Evolutionary conservation across 1,284 basidiomycete species (phyloP), one percentile per base, ranked within the genome.

Genomic region (Moesziomyces parantarcticus): DNA sequence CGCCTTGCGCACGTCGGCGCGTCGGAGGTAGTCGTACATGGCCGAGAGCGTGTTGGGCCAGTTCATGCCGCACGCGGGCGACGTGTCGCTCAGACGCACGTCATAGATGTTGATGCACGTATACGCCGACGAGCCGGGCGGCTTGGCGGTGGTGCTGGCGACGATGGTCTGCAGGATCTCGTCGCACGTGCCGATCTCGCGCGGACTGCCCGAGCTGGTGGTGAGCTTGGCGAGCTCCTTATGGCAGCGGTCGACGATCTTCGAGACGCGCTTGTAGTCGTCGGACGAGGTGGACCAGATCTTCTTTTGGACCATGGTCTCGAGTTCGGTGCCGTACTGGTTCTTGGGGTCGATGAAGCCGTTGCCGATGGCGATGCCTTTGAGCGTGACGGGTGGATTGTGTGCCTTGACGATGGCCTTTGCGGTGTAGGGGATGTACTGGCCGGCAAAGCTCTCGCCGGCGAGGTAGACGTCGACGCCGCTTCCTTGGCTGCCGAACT

Each of bases 41-140:
- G 91, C 89, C 10, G 87, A 84, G 23, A 99, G 88, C 73, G 94
- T 93, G n/a, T 91, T 90, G 5, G 96, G 96, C 96, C 96, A 99
- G 84, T 96, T 96, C 93, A 98, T 92, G 1, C 96, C 96, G 84
- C 96, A 99, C 3, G 89, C 90, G n/a, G 95, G 95, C 47, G 84
- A 86, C 14, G 87, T 88, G 83, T 99, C 97, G 56, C 91, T 89
- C 26, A 93, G 86, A 34, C 97, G 90, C 21, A 98, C 89, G 80
- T 99, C 97, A 80, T 99, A 99, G 46, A 98, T 90, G 84, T 99
- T 99, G 78, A 95, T 87, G 84, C 96, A 99, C 84, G 89, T 91
- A 40, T 87, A 51, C 3, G 21, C 51, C 1, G 56, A 60, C 3
- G 72, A 45, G 11, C 59, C 61, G 5, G 47, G 57, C n/a, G 46